Base-by-base conservation (phyloP, 176 grass and related monocot species). In the Carex cristatella region DNA sequence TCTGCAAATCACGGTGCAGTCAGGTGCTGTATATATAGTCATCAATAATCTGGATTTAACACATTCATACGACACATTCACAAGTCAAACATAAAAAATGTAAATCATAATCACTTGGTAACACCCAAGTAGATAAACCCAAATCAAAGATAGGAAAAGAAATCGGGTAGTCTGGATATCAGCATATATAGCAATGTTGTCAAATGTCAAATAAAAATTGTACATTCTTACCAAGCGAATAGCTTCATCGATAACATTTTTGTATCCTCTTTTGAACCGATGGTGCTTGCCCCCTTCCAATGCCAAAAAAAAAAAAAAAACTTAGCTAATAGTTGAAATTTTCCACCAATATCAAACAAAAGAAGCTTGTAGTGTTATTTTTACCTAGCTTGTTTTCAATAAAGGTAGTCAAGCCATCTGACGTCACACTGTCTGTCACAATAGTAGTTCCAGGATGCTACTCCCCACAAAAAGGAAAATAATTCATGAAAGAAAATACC, bases 181-280 rank as follows among this genome's bases (percentile, higher is more conserved):
- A 54, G 1, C 6, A 19, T 40, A 44, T 49, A 71, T 69, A 48
- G 46, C 64, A 30, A 59, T 33, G 8, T 42, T 42, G 54, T 77
- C 44, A 63, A 89, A 81, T 66, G 61, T 59, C 16, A 87, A 48
- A 82, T n/a, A 65, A 49, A 56, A 46, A 33, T 27, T 12, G 9
- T 23, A 72, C 15, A 38, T 85, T 89, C 83, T 93, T 65, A 94
- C 96, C 96, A 95, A 86, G 85, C 84, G 88, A 91, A 92, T 92
- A 77, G 93, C 93, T 88, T 99, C 96, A 92, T 99, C 96, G 81
- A 99, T 99, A 80, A 99, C 91, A 88, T 99, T 99, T 89, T 95
- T 99, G 88, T 99, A 99, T 38, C 93, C 96, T 83, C 93, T 83
- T 71, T 92, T 98, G 91, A 94, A 98, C 85, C 93, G 89, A 70